These are phyloP conservation scores for Daldinia loculata DNA, from an alignment of 495 filamentous ascomycete species.

Conservation along the genomic window DNA sequence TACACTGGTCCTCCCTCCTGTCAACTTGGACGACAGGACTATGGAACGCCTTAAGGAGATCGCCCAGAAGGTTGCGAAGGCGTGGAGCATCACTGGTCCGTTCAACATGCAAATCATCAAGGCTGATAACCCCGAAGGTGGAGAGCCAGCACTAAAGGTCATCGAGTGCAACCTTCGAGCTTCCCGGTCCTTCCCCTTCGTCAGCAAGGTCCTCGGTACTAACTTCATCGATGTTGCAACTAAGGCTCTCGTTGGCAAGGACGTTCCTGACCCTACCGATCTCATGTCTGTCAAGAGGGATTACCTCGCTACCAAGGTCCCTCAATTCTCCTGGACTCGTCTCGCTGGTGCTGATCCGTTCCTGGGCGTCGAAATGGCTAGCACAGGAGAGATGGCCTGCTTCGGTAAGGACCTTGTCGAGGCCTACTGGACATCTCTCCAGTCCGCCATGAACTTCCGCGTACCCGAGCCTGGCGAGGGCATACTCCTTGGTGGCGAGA, in stretches of 20 bases:
- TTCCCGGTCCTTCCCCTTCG: constrained; percentile 97
- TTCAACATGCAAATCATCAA: constrained; percentile 99
- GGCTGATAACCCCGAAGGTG: constrained; percentile 74
- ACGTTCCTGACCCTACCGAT: constrained; percentile 87
- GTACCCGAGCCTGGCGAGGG: constrained; percentile 92
- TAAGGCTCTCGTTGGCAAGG: constrained; percentile 85
- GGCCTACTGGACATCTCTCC: constrained; percentile 95
- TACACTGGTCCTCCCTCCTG: constrained; percentile 92
- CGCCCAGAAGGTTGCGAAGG: constrained; percentile 93
- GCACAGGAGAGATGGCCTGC: constrained; percentile 97
- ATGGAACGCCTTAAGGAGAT: constrained; percentile 92
- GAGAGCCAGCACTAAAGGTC: constrained; percentile 83
- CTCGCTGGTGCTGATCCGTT: constrained; percentile 98
- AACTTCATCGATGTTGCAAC: constrained; percentile 99
- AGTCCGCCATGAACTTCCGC: constrained; percentile 99
- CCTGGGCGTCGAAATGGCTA: constrained; percentile 97
- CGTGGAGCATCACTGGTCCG: constrained; percentile 95
- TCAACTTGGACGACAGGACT: constrained; percentile 73
- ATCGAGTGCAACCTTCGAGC: constrained; percentile 99
- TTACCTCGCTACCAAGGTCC: constrained; percentile 95
- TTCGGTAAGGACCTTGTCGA: constrained; percentile 96
- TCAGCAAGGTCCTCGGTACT: constrained; percentile 92
- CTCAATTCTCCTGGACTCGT: constrained; percentile 98
- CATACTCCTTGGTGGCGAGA: constrained; percentile 90
- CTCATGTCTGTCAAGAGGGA: constrained; percentile 88